These are phyloP conservation scores for Nasturtium officinale DNA, from an alignment of 345 rosid genomes.

Conservation along the genomic window DNA sequence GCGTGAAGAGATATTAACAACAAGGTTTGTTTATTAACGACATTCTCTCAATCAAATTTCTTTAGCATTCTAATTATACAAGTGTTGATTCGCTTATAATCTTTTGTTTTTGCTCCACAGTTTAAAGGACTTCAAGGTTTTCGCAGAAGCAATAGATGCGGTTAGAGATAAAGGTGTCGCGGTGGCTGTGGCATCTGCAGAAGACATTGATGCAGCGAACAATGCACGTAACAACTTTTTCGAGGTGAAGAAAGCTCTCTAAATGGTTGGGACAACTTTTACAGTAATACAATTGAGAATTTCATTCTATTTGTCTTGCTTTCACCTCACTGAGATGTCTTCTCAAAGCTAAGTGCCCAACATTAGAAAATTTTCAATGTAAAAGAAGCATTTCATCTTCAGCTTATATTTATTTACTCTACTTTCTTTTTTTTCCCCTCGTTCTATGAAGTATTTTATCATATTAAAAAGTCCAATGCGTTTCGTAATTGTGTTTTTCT, in stretches of 20 bases:
- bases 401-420: not conserved
- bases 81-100: not conserved
- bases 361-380: slow-evolving; percentile 1
- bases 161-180: slow-evolving; percentile 69
- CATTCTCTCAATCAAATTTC: not conserved
- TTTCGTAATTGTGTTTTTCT: not conserved
- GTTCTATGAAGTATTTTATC: not conserved
- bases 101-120: slow-evolving; percentile 43
- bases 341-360: slow-evolving; percentile 7
- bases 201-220: slow-evolving; percentile 74
- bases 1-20: slow-evolving; percentile 85
- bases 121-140: slow-evolving; percentile 80
- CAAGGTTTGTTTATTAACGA: slow-evolving; percentile 68
- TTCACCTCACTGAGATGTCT: not conserved
- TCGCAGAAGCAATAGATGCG: slow-evolving; percentile 67
- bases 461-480: not conserved
- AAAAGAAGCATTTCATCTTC: slow-evolving; percentile 22
- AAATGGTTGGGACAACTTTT: not conserved
- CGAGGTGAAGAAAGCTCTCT: slow-evolving; percentile 72
- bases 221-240: slow-evolving; percentile 61
- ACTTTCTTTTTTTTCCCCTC: not conserved
- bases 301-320: slow-evolving; percentile 4
- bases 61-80: not conserved
- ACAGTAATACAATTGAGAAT: not conserved
- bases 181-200: slow-evolving; percentile 81